These are phyloP conservation scores for Lasiodiplodia hormozganensis DNA, from an alignment of 2,329 filamentous ascomycete species.

Conservation along the genomic window DNA sequence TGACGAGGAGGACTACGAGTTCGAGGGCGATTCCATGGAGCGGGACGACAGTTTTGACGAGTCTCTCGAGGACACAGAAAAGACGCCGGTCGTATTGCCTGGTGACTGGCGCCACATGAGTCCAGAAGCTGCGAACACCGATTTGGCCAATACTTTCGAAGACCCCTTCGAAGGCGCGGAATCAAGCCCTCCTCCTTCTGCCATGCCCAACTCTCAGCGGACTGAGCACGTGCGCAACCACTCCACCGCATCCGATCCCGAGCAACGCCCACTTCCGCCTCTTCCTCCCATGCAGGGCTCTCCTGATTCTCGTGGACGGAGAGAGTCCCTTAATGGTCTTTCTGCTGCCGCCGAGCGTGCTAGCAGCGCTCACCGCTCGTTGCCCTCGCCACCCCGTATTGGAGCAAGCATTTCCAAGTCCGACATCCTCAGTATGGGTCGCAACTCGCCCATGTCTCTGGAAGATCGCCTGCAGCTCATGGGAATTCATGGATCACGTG, in stretches of 20 bases:
- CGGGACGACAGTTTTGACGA: conserved; percentile 93
- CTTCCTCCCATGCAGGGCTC: conserved; percentile 70
- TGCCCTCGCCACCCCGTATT: conserved; percentile 72
- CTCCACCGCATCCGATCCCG: conserved; percentile 78
- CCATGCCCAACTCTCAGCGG: conserved; percentile 7
- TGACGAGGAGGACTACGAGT: conserved; percentile 73
- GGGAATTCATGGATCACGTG: conserved; percentile 71
- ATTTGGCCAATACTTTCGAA: conserved; percentile 62
- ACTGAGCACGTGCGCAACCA: conserved; percentile 61
- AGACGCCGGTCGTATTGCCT: conserved; percentile 96
- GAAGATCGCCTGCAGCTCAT: conserved; percentile 87
- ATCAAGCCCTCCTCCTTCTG: conserved; percentile 47
- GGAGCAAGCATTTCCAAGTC: conserved; percentile 73
- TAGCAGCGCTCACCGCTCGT: conserved; percentile 68
- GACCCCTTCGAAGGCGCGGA: conserved; percentile 64
- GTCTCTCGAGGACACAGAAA: conserved; percentile 92
- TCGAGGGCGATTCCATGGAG: conserved; percentile 64
- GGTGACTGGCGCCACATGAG: conserved; percentile 91
- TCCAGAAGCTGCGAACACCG: conserved; percentile 66
- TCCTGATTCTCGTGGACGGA: conserved; percentile 60
- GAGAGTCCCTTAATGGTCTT: conserved; percentile 67
- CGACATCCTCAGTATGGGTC: conserved; percentile 78
- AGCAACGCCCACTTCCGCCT: conserved; percentile 85
- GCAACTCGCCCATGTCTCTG: conserved; percentile 73
- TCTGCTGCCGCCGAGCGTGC: conserved; percentile 76